Evolutionary conservation across 176 grass and related monocot genomes (phyloP).

Genomic region (Pontederia paniculata): DNA sequence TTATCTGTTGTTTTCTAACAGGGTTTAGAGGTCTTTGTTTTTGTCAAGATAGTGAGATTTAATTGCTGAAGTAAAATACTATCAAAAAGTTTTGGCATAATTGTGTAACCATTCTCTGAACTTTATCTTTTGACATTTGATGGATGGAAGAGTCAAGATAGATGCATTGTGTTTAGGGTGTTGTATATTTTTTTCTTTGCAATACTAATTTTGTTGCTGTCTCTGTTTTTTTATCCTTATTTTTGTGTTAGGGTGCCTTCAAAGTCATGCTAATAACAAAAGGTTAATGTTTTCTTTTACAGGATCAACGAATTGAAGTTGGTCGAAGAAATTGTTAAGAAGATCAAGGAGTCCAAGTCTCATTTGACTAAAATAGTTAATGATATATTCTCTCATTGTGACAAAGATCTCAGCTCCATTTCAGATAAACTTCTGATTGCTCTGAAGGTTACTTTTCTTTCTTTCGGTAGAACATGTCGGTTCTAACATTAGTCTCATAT

Average conservation of each 20-base stretch:
- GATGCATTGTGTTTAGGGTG: too few relatives aligned
- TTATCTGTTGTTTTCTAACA: too few relatives aligned
- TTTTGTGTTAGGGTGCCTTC: not conserved
- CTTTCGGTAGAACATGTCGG: not conserved
- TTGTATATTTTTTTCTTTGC: too few relatives aligned
- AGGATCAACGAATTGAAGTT: conserved; percentile 79
- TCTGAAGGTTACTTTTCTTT: conserved; percentile 46
- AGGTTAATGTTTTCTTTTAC: conserved; percentile 18
- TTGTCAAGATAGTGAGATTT: too few relatives aligned
- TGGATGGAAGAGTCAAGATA: too few relatives aligned
- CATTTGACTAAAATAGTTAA: conserved; percentile 58
- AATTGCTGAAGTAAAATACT: too few relatives aligned
- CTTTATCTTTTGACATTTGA: too few relatives aligned
- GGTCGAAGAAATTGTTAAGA: conserved; percentile 55
- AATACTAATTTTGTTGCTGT: too few relatives aligned
- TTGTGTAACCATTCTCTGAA: too few relatives aligned
- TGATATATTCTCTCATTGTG: conserved; percentile 37
- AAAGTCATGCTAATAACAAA: conserved; percentile 1
- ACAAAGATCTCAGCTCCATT: conserved; percentile 54
- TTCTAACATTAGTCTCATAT: conserved; percentile 6
- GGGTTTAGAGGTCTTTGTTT: too few relatives aligned
- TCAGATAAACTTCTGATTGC: conserved; percentile 50
- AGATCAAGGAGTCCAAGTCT: conserved; percentile 40
- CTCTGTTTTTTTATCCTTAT: too few relatives aligned
- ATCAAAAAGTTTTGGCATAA: too few relatives aligned